These are phyloP conservation scores for Globisporangium emineosum DNA, from an alignment of 352 stramenopile genomes.

Conservation along the genomic window DNA sequence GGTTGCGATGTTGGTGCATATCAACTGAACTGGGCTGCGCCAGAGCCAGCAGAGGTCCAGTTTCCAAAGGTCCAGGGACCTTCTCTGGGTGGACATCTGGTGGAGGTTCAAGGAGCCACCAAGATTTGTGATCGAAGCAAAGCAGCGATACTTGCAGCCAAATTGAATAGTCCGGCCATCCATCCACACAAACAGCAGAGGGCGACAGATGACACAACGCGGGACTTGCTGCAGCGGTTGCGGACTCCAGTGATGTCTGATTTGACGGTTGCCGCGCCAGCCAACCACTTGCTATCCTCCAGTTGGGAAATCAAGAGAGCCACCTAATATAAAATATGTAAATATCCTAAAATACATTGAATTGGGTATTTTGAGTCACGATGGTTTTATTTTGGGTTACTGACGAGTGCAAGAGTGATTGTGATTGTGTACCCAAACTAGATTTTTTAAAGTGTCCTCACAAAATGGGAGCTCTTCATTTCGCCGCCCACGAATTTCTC, in stretches of 20 bases:
- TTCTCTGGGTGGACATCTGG: not conserved
- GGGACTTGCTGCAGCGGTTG: not conserved
- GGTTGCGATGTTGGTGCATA: too few relatives aligned
- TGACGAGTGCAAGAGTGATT: not conserved
- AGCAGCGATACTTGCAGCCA: not conserved
- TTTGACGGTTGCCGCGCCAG: not conserved
- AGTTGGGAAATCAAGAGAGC: not conserved
- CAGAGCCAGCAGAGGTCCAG: not conserved
- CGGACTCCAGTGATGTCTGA: not conserved
- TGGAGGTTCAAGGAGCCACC: not conserved
- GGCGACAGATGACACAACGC: not conserved
- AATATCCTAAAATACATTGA: not conserved
- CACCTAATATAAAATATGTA: not conserved
- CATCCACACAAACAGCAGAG: too few relatives aligned
- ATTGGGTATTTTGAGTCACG: not conserved
- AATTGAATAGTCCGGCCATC: not conserved
- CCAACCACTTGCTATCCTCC: not conserved
- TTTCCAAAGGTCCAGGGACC: not conserved
- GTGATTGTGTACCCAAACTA: conserved; percentile 8
- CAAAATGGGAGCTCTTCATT: not conserved
- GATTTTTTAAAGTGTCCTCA: not conserved
- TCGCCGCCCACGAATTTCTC: not conserved
- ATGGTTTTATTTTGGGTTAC: not conserved
- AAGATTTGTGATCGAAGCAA: not conserved
- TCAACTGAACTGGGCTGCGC: too few relatives aligned